These are phyloP conservation scores for Myxozyma lipomycoides DNA, from an alignment of 805 yeast genomes.

Conservation along the genomic window DNA sequence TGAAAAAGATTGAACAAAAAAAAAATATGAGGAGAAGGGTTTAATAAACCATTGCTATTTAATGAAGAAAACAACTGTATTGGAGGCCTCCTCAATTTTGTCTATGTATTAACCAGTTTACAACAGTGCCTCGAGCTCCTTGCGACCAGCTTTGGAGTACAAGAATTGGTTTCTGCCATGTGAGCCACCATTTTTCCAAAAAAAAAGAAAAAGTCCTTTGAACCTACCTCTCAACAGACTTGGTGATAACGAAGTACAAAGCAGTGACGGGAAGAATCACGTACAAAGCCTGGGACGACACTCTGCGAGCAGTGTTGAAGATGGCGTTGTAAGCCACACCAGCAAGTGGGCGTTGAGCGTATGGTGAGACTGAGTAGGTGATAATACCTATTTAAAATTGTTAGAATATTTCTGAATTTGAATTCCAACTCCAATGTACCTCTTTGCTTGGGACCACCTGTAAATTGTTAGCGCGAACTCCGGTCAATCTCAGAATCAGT, in stretches of 20 bases:
- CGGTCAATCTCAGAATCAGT: background rate
- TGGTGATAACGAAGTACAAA: conserved; percentile 82
- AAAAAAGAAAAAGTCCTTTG: too few relatives aligned
- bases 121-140: conserved; percentile 66
- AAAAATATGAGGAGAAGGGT: too few relatives aligned
- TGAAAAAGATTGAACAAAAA: too few relatives aligned
- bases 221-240: conserved; percentile 61
- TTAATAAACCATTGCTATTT: too few relatives aligned
- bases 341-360: conserved; percentile 86
- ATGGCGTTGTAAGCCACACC: conserved; percentile 80
- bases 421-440: conserved; percentile 48
- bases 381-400: conserved; percentile 39
- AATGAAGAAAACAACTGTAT: too few relatives aligned
- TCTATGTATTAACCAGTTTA: conserved; percentile 12
- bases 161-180: conserved; percentile 64
- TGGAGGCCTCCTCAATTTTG: too few relatives aligned
- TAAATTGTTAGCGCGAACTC: background rate
- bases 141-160: conserved; percentile 97
- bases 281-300: conserved; percentile 76
- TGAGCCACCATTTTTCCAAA: too few relatives aligned
- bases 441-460: conserved; percentile 73
- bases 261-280: conserved; percentile 71
- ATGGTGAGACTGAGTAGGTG: conserved; percentile 87
- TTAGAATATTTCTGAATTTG: too few relatives aligned
- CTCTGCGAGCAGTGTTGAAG: conserved; percentile 93